A percentile compares a stretch with the other conserved stretches of the same genome.
These are phyloP conservation scores for Tetrahymena thermophila DNA, from an alignment of 73 alveolate genomes.

Conservation along the genomic window DNA sequence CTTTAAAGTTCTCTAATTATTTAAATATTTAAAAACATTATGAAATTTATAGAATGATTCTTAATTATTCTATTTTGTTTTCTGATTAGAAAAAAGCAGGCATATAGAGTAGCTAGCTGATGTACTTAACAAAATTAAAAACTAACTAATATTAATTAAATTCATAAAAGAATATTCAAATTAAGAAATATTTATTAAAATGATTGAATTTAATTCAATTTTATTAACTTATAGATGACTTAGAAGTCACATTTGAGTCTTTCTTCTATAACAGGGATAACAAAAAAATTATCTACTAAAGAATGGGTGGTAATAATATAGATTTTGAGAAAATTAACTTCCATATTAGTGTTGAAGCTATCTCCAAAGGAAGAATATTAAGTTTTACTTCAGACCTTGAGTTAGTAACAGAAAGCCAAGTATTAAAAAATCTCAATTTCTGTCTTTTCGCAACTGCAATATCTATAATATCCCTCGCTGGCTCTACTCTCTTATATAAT, in stretches of 20 bases:
- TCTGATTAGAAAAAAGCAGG: neutral
- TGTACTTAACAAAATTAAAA: too few species aligned
- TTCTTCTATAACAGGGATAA: neutral
- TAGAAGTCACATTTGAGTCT: neutral
- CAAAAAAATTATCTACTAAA: neutral
- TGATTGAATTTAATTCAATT: too few species aligned
- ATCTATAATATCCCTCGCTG: neutral
- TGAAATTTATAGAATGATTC: neutral
- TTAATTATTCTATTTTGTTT: neutral
- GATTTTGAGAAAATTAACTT: neutral
- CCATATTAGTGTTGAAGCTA: neutral
- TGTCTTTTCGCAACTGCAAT: neutral
- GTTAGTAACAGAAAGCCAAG: neutral
- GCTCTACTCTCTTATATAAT: neutral
- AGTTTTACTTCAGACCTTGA: neutral
- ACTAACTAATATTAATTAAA: too few species aligned
- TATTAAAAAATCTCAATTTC: neutral
- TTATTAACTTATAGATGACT: neutral
- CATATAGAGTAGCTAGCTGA: neutral
- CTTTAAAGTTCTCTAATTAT: neutral
- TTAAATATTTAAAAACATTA: neutral
- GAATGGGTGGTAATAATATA: neutral
- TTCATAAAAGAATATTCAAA: too few species aligned
- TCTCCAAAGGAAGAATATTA: neutral
- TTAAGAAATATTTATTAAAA: too few species aligned